These are phyloP conservation scores for Fusarium sp. DNA, from an alignment of 2,329 filamentous ascomycete genomes.

Conservation along the genomic window DNA sequence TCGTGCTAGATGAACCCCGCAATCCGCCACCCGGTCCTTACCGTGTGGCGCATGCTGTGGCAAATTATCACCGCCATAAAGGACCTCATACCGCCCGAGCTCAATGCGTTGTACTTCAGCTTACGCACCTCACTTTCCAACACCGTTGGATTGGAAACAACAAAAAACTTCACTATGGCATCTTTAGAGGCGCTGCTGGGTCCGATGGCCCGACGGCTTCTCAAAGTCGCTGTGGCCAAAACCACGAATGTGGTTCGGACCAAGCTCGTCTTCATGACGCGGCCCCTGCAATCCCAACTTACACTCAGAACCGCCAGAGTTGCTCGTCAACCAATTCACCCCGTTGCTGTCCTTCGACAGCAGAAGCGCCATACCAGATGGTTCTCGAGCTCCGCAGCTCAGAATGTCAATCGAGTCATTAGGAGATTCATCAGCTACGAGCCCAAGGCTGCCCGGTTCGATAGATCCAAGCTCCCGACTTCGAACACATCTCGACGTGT, in stretches of 20 bases:
- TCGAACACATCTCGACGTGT: conserved; percentile 61
- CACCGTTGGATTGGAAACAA: conserved; percentile 28
- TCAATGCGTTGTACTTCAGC: conserved; percentile 15
- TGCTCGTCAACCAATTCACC: conserved; percentile 62
- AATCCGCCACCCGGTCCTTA: conserved; percentile 30
- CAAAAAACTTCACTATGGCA: conserved; percentile 57
- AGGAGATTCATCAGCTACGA: conserved; percentile 62
- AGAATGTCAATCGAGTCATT: conserved; percentile 56
- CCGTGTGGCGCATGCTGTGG: conserved; percentile 50
- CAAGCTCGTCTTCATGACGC: conserved; percentile 57
- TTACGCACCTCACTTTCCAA: conserved; percentile 37
- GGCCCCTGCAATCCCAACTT: conserved; percentile 56
- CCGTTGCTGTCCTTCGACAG: conserved; percentile 61
- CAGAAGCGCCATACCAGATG: conserved; percentile 56
- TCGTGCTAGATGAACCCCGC: conserved; percentile 34
- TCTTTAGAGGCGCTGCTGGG: conserved; percentile 66
- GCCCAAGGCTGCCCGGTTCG: conserved; percentile 49
- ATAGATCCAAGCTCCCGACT: conserved; percentile 59
- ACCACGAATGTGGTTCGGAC: conserved; percentile 61
- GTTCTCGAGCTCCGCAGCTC: conserved; percentile 56
- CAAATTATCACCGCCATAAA: conserved; percentile 43
- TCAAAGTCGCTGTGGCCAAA: conserved; percentile 61
- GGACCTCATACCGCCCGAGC: conserved; percentile 22
- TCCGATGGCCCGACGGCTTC: conserved; percentile 63
- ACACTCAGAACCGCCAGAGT: conserved; percentile 52